A percentile compares a stretch with the other conserved stretches of the same genome.
Evolutionary conservation across 352 stramenopile genomes (phyloP).

Genomic region (Peronospora belbahrii): DNA sequence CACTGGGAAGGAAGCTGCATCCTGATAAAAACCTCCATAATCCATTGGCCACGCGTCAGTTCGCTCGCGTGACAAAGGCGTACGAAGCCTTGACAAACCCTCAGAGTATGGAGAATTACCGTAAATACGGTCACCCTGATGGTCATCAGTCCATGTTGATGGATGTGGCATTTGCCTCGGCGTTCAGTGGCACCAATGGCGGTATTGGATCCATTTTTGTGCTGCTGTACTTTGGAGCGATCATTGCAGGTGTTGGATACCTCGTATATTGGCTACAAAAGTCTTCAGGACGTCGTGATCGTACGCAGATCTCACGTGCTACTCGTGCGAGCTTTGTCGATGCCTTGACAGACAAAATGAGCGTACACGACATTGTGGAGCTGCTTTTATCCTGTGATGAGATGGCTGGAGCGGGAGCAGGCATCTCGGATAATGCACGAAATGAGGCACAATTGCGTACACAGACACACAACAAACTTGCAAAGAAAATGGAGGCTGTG

Average conservation of each 20-base stretch:
- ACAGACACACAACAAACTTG: conserved; percentile 68
- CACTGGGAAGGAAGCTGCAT: conserved; percentile 58
- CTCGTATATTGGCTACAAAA: conserved; percentile 56
- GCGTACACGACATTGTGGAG: conserved; percentile 73
- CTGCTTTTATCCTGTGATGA: conserved; percentile 67
- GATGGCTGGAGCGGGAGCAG: conserved; percentile 45
- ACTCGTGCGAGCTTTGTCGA: conserved; percentile 43
- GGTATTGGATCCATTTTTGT: conserved; percentile 52
- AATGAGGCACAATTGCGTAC: conserved; percentile 42
- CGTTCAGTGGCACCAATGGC: conserved; percentile 34
- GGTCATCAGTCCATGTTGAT: conserved; percentile 68
- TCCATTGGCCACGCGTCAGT: conserved; percentile 32
- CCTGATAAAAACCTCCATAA: conserved; percentile 77
- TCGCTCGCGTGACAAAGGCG: conserved; percentile 71
- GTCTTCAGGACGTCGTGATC: conserved; percentile 44
- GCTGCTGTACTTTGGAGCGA: conserved; percentile 55
- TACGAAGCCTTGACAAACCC: conserved; percentile 82
- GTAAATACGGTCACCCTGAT: conserved; percentile 75
- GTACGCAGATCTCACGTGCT: conserved; percentile 47
- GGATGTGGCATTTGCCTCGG: conserved; percentile 58
- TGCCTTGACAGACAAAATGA: conserved; percentile 60
- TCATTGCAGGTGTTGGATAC: conserved; percentile 56
- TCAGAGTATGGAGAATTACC: conserved; percentile 65
- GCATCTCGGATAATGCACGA: conserved; percentile 29
- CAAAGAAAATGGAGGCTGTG: conserved; percentile 75